Base-by-base conservation (phyloP, 208 protist genomes). In the Trypanosomatidae sp. region DNA sequence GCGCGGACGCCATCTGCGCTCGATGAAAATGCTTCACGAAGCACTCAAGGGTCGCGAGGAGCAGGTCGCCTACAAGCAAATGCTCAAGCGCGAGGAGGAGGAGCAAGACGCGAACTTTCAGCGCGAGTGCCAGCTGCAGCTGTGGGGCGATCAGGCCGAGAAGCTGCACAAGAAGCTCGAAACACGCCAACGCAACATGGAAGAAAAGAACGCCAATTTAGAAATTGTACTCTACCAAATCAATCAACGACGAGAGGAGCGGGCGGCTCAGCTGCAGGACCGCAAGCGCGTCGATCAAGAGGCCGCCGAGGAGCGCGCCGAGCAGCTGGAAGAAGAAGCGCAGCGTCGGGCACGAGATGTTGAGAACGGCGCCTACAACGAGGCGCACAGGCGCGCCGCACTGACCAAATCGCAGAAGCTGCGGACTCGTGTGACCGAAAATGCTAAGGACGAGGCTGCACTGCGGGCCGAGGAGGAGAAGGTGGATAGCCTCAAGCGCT, bases 151-250 rank as follows among this genome's bases (percentile, higher is more conserved):
- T 25, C 71, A 75, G 36, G 86, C 84, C n/a, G 79, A 92, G 50
- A 81, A 89, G 56, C 5, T 77, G 70, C 81, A 89, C 43, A 74
- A 88, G 69, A 75, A 81, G 36, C 77, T 91, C 3, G 77, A 73
- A 44, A 33, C 44, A 41, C 79, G 86, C 8, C 67, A 89, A 67
- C 76, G 80, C 49, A 92, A 95, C 74, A 72, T 94, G 55, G 86
- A 80, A 47, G 86, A 89, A 65, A 93, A 93, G 79, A 90, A 89
- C 73, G 69, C 74, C 1, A 91, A 95, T 66, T 56, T 96, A 47
- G 79, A 91, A 70, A 84, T 82, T 55, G 83, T 96, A 43, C 75
- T 85, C 28, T 87, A 78, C 62, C 90, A 94, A 58, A 87, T 94
- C 60, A 69, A 86, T 22, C 73, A 91, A 77, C 86, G 88, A 12